Conservation (phyloP, 2,329 filamentous ascomycete genomes). For the Paraconiothyrium sp. region DNA sequence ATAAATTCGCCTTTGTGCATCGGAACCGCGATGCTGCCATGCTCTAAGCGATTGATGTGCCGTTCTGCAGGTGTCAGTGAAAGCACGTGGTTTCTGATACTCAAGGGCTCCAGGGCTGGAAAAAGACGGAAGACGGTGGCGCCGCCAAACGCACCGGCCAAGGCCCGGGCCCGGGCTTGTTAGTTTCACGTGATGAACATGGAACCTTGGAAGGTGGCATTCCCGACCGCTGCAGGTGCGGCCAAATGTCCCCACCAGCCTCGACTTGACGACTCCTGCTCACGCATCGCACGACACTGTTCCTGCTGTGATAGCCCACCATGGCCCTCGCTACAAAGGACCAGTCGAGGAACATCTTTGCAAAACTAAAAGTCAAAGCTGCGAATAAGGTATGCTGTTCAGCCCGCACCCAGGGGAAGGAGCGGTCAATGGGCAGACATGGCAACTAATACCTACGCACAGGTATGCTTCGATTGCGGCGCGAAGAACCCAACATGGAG, state of each 20-base stretch:
- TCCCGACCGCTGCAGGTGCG: conserved; percentile 14
- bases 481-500: conserved; percentile 99
- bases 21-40: neutral
- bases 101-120: too few species aligned
- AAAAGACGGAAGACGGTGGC: neutral
- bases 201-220: conserved; percentile 22
- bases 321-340: conserved; percentile 83
- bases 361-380: conserved; percentile 92
- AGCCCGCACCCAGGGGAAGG: conserved; percentile 11
- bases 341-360: conserved; percentile 96
- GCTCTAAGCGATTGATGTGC: neutral
- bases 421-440: conserved; percentile 27
- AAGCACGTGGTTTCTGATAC: too few species aligned
- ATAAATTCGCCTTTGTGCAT: neutral
- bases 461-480: conserved; percentile 98
- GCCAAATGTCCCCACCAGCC: conserved; percentile 12
- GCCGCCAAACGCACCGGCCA: conserved; percentile 1
- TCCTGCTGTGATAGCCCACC: conserved; percentile 20
- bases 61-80: neutral
- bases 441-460: conserved; percentile 34
- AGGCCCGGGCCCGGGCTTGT: conserved; percentile 8
- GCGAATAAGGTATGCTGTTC: conserved; percentile 82
- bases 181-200: conserved; percentile 15
- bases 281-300: conserved; percentile 1
- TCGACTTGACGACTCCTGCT: conserved; percentile 11